Conservation (phyloP, 2,329 filamentous ascomycete species). For the Aspergillus fumigatus region DNA sequence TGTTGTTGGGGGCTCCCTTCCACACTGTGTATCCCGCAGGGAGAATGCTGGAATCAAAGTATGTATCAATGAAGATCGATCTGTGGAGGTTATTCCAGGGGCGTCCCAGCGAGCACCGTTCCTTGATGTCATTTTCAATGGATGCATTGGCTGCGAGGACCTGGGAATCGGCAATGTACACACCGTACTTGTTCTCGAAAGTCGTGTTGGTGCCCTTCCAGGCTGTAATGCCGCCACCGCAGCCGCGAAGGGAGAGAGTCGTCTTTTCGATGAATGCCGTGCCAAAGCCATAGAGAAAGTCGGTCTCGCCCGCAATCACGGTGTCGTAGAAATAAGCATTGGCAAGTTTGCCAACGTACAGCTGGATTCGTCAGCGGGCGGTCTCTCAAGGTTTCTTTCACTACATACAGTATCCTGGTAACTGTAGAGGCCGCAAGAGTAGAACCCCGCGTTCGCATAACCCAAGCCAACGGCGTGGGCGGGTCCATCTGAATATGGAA, state of each 20-base stretch:
- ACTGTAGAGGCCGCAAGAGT: slow-evolving; percentile 61
- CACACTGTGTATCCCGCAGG: slow-evolving; percentile 54
- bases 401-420: slow-evolving; percentile 59
- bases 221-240: slow-evolving; percentile 63
- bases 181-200: slow-evolving; percentile 62
- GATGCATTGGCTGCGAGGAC: slow-evolving; percentile 53
- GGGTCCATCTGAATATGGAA: slow-evolving; percentile 48
- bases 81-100: slow-evolving; percentile 59
- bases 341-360: slow-evolving; percentile 63
- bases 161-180: slow-evolving; percentile 56
- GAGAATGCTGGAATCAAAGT: slow-evolving; percentile 52
- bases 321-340: slow-evolving; percentile 61
- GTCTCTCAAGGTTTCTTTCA: too few relatives aligned
- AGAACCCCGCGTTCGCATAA: slow-evolving; percentile 63
- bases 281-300: slow-evolving; percentile 66
- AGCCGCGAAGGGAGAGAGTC: slow-evolving; percentile 52
- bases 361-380: slow-evolving; percentile 13
- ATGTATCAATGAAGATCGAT: slow-evolving; percentile 53
- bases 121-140: slow-evolving; percentile 34
- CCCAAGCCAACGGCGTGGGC: slow-evolving; percentile 62
- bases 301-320: slow-evolving; percentile 60
- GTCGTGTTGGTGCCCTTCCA: slow-evolving; percentile 67
- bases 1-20: slow-evolving; percentile 18
- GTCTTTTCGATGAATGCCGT: slow-evolving; percentile 58
- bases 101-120: slow-evolving; percentile 54